These are phyloP conservation scores for Cystofilobasidium capitatum DNA, from an alignment of 768 basidiomycete genomes.

Conservation along the genomic window DNA sequence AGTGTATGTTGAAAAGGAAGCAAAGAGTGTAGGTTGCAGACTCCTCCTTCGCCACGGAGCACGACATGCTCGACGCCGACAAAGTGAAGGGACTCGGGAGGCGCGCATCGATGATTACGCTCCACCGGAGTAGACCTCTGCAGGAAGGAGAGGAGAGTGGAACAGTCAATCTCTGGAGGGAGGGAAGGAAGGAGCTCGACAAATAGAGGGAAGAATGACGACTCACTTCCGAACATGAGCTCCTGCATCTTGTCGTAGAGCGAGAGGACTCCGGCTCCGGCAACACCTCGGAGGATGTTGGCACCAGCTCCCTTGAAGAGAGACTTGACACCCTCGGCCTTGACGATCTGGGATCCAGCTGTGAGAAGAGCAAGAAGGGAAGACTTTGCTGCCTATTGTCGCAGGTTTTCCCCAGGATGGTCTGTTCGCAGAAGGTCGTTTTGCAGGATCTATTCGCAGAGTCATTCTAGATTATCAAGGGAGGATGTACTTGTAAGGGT, in stretches of 20 bases:
- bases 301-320: slow-evolving; percentile 75
- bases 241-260: slow-evolving; percentile 73
- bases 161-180: too few species aligned
- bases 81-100: too few species aligned
- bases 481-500: not conserved
- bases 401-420: too few species aligned
- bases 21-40: too few species aligned
- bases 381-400: not conserved
- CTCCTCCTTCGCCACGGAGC: too few species aligned
- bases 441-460: too few species aligned
- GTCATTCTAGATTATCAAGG: not conserved
- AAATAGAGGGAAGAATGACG: not conserved
- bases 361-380: not conserved
- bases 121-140: slow-evolving; percentile 98
- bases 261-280: slow-evolving; percentile 98
- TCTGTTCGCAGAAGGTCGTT: too few species aligned
- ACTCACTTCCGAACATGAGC: slow-evolving; percentile 69
- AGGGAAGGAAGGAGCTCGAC: not conserved
- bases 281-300: slow-evolving; percentile 95
- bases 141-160: too few species aligned
- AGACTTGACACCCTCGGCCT: slow-evolving; percentile 85
- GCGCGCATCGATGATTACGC: slow-evolving; percentile 32
- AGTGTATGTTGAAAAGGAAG: too few species aligned
- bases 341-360: slow-evolving; percentile 79
- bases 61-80: too few species aligned